Conservation (phyloP, 2,329 filamentous ascomycete species). For the Pseudogymnoascus verrucosus region DNA sequence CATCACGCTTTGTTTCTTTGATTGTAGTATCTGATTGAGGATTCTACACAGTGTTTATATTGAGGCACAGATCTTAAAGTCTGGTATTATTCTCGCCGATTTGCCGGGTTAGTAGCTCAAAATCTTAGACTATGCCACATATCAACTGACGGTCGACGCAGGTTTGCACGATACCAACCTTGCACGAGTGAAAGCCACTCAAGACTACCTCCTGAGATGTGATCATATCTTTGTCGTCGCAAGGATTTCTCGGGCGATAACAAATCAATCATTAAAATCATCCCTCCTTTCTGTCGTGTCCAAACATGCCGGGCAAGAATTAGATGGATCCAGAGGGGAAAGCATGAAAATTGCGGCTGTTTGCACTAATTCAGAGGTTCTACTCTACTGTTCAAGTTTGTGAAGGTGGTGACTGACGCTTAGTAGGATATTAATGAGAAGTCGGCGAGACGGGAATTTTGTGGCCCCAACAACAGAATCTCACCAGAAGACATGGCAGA, state of each 20-base stretch:
- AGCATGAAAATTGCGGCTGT: conserved; percentile 27
- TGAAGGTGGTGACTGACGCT: not conserved
- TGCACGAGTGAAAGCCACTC: conserved; percentile 29
- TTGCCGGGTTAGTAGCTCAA: conserved; percentile 24
- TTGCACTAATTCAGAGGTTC: conserved; percentile 29
- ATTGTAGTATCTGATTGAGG: conserved; percentile 9
- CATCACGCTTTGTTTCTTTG: not conserved
- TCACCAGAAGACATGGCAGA: conserved; percentile 14
- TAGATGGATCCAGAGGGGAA: conserved; percentile 21
- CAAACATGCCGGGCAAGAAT: conserved; percentile 25
- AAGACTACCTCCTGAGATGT: conserved; percentile 30
- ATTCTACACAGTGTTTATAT: conserved; percentile 25
- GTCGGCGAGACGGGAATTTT: conserved; percentile 23
- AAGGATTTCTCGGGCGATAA: conserved; percentile 29
- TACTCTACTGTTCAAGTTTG: not conserved
- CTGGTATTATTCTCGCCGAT: conserved; percentile 30
- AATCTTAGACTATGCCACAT: not conserved
- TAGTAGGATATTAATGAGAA: conserved; percentile 26
- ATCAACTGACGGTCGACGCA: conserved; percentile 9
- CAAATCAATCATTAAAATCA: conserved; percentile 28
- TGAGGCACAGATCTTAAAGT: conserved; percentile 26
- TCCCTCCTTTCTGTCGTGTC: conserved; percentile 26
- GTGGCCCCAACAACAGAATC: conserved; percentile 22
- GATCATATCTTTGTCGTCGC: conserved; percentile 30
- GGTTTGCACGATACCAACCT: conserved; percentile 31